phyloP scores from a whole-genome alignment of 768 basidiomycete genomes.

The Mycena indigotica region DNA sequence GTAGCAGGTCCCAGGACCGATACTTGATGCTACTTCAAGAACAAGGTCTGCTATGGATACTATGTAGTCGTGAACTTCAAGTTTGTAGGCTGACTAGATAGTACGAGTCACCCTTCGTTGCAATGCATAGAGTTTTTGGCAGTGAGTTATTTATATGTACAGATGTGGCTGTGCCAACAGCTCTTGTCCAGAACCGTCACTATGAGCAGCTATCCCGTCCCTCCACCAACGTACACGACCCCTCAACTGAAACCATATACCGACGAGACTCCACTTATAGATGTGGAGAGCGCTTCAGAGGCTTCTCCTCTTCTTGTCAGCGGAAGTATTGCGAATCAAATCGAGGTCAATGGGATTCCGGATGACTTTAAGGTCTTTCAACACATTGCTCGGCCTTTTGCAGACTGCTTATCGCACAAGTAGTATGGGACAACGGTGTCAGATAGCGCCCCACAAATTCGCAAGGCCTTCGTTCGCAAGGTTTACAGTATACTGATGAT shows the following conservation, averaged over 20 bases:
- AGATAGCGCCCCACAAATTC: constrained; percentile 76
- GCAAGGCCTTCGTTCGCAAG: constrained; percentile 86
- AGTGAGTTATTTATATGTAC: too few species aligned
- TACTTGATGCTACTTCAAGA: too few species aligned
- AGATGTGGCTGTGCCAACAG: not conserved
- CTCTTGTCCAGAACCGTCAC: not conserved
- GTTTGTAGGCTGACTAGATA: too few species aligned
- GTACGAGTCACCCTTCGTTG: too few species aligned
- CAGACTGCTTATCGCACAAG: too few species aligned
- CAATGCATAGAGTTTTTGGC: too few species aligned
- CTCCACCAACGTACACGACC: not conserved
- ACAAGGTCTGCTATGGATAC: too few species aligned
- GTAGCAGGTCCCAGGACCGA: too few species aligned
- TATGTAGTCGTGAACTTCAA: too few species aligned
- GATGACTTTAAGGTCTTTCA: constrained; percentile 81
- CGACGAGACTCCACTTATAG: not conserved
- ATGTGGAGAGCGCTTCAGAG: not conserved
- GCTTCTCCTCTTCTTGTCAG: not conserved
- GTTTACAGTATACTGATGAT: constrained; percentile 84
- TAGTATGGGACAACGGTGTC: constrained; percentile 82
- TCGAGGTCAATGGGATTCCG: constrained; percentile 70
- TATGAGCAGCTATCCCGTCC: constrained; percentile 1
- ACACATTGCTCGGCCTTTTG: too few species aligned
- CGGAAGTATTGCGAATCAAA: constrained; percentile 49
- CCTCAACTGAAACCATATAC: not conserved